Conservation (phyloP, 768 basidiomycete species). For the Cyathus striatus region DNA sequence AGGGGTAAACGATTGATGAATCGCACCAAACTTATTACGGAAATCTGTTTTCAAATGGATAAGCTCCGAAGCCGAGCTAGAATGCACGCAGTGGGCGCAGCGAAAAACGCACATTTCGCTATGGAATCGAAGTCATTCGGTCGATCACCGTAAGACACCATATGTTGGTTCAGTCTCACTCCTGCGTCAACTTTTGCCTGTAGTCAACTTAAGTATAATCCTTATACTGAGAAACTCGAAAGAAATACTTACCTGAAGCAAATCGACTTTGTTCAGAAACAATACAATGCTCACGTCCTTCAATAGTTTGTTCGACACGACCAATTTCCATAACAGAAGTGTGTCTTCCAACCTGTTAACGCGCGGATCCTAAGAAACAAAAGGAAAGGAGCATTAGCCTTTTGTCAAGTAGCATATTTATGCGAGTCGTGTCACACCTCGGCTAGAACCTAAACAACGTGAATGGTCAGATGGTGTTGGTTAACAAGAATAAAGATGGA, state of each 20-base stretch:
- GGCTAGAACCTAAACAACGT: conserved; percentile 43
- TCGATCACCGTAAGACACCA: conserved; percentile 67
- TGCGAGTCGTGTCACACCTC: conserved; percentile 45
- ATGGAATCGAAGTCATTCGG: conserved; percentile 78
- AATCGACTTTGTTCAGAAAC: conserved; percentile 79
- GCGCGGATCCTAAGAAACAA: conserved; percentile 50
- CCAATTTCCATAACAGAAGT: conserved; percentile 64
- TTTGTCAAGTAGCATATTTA: background rate
- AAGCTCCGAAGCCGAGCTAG: too few relatives aligned
- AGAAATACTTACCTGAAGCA: conserved; percentile 57
- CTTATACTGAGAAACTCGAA: too few relatives aligned
- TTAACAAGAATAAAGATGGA: conserved; percentile 4
- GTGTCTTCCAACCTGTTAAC: conserved; percentile 83
- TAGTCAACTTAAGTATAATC: too few relatives aligned
- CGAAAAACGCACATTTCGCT: conserved; percentile 54
- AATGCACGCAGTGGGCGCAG: too few relatives aligned
- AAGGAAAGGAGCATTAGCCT: conserved; percentile 4
- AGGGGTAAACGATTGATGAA: conserved; percentile 64
- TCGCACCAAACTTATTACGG: conserved; percentile 61
- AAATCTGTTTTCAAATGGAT: too few relatives aligned
- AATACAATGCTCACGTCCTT: conserved; percentile 72
- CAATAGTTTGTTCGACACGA: conserved; percentile 71
- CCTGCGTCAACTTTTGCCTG: conserved; percentile 76
- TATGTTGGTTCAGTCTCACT: conserved; percentile 63
- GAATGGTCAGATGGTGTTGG: conserved; percentile 2